phyloP scores from a whole-genome alignment of 1,284 basidiomycete genomes.

The Austroboletus niveus region DNA sequence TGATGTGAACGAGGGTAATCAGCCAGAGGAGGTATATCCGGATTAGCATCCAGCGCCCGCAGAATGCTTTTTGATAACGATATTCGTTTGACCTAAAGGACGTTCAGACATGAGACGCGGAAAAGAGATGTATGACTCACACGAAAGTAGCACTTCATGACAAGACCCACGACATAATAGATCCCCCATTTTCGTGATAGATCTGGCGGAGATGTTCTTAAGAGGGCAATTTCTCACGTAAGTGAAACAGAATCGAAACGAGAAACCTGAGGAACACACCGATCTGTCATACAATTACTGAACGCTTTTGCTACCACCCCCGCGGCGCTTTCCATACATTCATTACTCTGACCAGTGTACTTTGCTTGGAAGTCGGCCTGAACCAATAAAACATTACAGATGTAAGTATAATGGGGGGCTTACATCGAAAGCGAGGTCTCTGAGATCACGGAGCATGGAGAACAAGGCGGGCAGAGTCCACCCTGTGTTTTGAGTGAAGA shows the following conservation, averaged over 20 bases:
- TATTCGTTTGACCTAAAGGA: slow-evolving; percentile 77
- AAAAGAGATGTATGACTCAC: slow-evolving; percentile 42
- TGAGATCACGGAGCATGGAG: slow-evolving; percentile 73
- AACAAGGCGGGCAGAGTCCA: slow-evolving; percentile 84
- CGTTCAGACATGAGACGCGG: neutral
- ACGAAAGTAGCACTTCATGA: slow-evolving; percentile 94
- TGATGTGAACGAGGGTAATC: slow-evolving; percentile 85
- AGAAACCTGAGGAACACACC: slow-evolving; percentile 46
- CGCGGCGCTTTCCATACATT: slow-evolving; percentile 89
- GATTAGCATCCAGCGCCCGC: slow-evolving; percentile 82
- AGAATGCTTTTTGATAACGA: slow-evolving; percentile 91
- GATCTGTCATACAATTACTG: slow-evolving; percentile 85
- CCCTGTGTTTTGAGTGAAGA: slow-evolving; percentile 71
- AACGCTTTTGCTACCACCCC: slow-evolving; percentile 91
- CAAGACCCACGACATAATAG: slow-evolving; percentile 90
- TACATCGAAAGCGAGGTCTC: slow-evolving; percentile 79
- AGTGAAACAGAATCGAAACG: neutral
- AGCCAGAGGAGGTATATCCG: slow-evolving; percentile 77
- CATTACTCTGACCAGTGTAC: slow-evolving; percentile 57
- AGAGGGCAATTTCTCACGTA: slow-evolving; percentile 4
- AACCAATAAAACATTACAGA: slow-evolving; percentile 4
- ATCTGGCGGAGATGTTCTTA: slow-evolving; percentile 59
- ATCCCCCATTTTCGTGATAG: slow-evolving; percentile 92
- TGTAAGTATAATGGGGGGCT: slow-evolving; percentile 5
- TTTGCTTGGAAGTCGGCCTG: slow-evolving; percentile 70